phyloP scores from a whole-genome alignment of 2,329 filamentous ascomycete genomes.

The Ophioceras dolichostomum region DNA sequence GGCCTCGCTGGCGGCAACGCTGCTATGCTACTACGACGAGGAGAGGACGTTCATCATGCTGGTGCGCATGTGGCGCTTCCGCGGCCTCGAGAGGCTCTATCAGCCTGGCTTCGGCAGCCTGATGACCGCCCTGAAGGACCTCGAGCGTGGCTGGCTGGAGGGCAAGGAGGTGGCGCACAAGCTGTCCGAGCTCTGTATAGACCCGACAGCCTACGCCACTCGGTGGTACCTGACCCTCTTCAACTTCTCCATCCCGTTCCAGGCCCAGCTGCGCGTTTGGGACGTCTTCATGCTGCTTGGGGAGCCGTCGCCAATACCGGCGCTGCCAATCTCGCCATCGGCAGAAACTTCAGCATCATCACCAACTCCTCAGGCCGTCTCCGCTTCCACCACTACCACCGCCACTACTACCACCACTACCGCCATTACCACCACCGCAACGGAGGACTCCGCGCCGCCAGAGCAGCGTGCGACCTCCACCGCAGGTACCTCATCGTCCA shows the following conservation, averaged over 20 bases:
- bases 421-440: background rate
- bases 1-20: slow-evolving; percentile 82
- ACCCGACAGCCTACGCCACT: slow-evolving; percentile 87
- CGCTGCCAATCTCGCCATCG: too few species aligned
- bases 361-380: slow-evolving; percentile 19
- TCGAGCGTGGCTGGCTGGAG: slow-evolving; percentile 72
- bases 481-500: background rate
- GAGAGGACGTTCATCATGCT: slow-evolving; percentile 93
- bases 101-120: slow-evolving; percentile 73
- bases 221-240: slow-evolving; percentile 96
- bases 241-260: slow-evolving; percentile 91
- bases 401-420: background rate
- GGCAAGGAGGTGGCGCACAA: slow-evolving; percentile 68
- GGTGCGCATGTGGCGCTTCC: slow-evolving; percentile 82
- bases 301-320: slow-evolving; percentile 31
- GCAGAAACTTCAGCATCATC: too few species aligned
- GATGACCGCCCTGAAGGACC: slow-evolving; percentile 75
- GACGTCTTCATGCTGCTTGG: slow-evolving; percentile 95
- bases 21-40: slow-evolving; percentile 95
- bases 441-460: too few species aligned
- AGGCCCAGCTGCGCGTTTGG: slow-evolving; percentile 91
- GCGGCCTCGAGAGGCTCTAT: slow-evolving; percentile 78
- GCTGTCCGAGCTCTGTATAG: slow-evolving; percentile 69
- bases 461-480: too few species aligned
- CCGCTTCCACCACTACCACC: background rate